Percentiles rank a stretch among this genome's conserved stretches.
Evolutionary conservation across 2,329 filamentous ascomycete genomes (phyloP).

Genomic region (Arthrobotrys iridis): DNA sequence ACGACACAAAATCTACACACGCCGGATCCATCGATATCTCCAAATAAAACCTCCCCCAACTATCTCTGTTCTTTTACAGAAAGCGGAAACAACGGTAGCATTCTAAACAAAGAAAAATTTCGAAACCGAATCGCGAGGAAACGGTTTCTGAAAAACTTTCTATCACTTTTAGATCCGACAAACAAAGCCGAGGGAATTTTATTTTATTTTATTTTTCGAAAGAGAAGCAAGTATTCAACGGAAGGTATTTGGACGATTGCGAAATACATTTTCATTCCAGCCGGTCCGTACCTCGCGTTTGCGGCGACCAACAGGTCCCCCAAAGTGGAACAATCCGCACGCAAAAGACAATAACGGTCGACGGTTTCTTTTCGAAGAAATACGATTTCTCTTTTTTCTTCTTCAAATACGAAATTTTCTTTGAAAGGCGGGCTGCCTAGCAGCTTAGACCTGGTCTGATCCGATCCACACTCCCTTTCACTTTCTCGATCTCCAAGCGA

Average conservation of each 20-base stretch:
- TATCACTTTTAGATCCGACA: neutral
- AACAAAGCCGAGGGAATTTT: slow-evolving; percentile 6
- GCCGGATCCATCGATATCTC: slow-evolving; percentile 1
- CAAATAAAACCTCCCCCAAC: neutral
- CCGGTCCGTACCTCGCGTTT: slow-evolving; percentile 25
- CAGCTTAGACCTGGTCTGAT: slow-evolving; percentile 26
- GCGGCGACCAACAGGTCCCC: slow-evolving; percentile 7
- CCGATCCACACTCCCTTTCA: neutral
- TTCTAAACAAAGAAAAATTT: neutral
- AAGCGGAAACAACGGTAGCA: neutral
- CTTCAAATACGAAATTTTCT: neutral
- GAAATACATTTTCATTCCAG: slow-evolving; percentile 43
- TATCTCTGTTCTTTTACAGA: neutral
- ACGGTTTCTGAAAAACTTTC: neutral
- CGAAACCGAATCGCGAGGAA: neutral
- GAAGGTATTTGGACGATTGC: slow-evolving; percentile 48
- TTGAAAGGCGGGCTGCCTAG: slow-evolving; percentile 42
- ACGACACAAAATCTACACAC: slow-evolving; percentile 1
- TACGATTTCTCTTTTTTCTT: neutral
- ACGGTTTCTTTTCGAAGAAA: neutral
- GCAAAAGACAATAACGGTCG: slow-evolving; percentile 2
- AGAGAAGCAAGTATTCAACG: slow-evolving; percentile 16
- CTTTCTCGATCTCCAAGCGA: neutral
- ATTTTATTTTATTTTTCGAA: no score
- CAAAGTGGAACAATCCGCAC: slow-evolving; percentile 43